Percentiles rank a stretch among this genome's conserved stretches.
Evolutionary conservation across 2,329 filamentous ascomycete species (phyloP).

Genomic region (Colletotrichum sp.): DNA sequence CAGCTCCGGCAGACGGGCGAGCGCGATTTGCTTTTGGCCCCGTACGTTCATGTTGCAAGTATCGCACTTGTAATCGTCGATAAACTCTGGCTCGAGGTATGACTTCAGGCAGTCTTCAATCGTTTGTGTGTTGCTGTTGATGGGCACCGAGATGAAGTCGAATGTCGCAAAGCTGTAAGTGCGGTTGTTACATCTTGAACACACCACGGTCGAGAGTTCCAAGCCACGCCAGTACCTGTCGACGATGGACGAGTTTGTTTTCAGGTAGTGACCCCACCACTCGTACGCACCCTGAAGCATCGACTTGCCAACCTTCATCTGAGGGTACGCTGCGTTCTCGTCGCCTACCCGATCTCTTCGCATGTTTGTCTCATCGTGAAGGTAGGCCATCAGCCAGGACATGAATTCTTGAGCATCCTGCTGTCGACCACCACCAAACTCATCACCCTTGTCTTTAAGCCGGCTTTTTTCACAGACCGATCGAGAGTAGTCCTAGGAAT

Average conservation of each 20-base stretch:
- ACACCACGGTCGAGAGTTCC: slow-evolving; percentile 74
- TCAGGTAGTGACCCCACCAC: slow-evolving; percentile 76
- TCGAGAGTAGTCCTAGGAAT: slow-evolving; percentile 57
- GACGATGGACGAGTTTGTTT: slow-evolving; percentile 76
- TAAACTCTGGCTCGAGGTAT: slow-evolving; percentile 70
- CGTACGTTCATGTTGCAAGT: slow-evolving; percentile 72
- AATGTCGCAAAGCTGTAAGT: slow-evolving; percentile 48
- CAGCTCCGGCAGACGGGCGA: slow-evolving; percentile 80
- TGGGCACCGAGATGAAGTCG: slow-evolving; percentile 59
- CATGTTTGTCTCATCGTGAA: slow-evolving; percentile 85
- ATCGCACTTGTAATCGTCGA: slow-evolving; percentile 76
- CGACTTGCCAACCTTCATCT: slow-evolving; percentile 33
- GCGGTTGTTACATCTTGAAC: slow-evolving; percentile 61
- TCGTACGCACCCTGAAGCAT: slow-evolving; percentile 65
- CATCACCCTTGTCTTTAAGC: slow-evolving; percentile 33
- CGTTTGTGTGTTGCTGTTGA: slow-evolving; percentile 37
- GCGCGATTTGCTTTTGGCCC: slow-evolving; percentile 72
- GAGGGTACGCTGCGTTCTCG: slow-evolving; percentile 28
- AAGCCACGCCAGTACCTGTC: slow-evolving; percentile 82
- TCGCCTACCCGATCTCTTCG: slow-evolving; percentile 35
- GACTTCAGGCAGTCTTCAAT: slow-evolving; percentile 70
- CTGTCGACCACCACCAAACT: slow-evolving; percentile 77
- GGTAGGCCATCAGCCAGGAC: slow-evolving; percentile 77
- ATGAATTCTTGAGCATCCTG: slow-evolving; percentile 94
- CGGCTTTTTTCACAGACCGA: slow-evolving; percentile 17